Evolutionary conservation across 345 rosid species (phyloP).

Genomic region (Eucalyptus grandis): DNA sequence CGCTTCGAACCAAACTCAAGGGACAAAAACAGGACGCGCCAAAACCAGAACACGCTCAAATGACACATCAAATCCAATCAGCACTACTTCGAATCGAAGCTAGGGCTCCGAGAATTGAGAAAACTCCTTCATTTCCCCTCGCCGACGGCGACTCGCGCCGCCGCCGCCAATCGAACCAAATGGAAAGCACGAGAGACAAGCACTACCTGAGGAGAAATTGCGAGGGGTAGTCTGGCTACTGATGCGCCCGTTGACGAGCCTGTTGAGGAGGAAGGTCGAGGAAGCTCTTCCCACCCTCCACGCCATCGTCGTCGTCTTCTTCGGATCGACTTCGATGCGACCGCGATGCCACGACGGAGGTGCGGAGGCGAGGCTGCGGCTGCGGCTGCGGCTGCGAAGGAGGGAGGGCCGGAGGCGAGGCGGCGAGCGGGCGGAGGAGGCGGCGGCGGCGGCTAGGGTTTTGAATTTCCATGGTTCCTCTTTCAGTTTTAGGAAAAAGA

Average conservation of each 20-base stretch:
- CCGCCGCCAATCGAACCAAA: background rate
- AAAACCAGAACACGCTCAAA: background rate
- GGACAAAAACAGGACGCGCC: background rate
- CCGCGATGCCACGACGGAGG: no score
- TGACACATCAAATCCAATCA: background rate
- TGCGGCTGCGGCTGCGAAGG: no score
- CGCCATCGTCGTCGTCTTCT: background rate
- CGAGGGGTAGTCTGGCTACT: background rate
- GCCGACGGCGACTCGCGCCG: background rate
- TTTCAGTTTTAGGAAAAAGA: no score
- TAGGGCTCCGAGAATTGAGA: background rate
- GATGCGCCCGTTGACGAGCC: background rate
- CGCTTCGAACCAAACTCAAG: background rate
- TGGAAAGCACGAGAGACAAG: background rate
- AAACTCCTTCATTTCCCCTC: background rate
- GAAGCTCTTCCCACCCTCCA: background rate
- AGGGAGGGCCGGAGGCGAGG: no score
- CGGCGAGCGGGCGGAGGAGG: no score
- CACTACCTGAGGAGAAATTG: background rate
- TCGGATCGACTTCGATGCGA: background rate
- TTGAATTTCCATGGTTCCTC: no score
- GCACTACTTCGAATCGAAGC: background rate
- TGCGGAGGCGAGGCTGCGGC: no score
- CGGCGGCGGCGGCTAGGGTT: no score
- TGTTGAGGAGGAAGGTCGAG: background rate